Percentiles rank a stretch among this genome's conserved stretches.
phyloP scores from a whole-genome alignment of 371 early-diverging fungal genomes.

The Circinella minor region DNA sequence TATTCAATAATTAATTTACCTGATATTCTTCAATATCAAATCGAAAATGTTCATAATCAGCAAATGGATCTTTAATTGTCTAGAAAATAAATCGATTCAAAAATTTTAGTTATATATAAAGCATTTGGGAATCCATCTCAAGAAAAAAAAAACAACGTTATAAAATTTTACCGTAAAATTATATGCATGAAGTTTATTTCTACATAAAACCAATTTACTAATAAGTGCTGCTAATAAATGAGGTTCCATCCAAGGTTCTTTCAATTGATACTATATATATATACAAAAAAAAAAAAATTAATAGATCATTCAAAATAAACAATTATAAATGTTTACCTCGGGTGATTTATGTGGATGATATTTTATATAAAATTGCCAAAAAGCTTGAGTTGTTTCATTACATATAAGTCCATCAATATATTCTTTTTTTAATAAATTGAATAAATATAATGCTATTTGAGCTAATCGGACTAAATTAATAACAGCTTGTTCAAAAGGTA shows the following conservation, averaged over 20 bases:
- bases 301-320: no score
- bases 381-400: slow-evolving; percentile 58
- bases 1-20: slow-evolving; percentile 23
- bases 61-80: slow-evolving; percentile 69
- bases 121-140: neutral
- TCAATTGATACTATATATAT: slow-evolving; percentile 35
- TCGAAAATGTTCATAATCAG: slow-evolving; percentile 57
- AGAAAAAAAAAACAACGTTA: neutral
- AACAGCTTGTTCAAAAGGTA: slow-evolving; percentile 60
- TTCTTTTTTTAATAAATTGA: slow-evolving; percentile 49
- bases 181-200: slow-evolving; percentile 64
- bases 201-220: slow-evolving; percentile 56
- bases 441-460: slow-evolving; percentile 59
- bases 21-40: slow-evolving; percentile 62
- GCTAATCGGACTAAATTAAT: slow-evolving; percentile 58
- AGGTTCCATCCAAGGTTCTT: slow-evolving; percentile 65
- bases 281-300: no score
- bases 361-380: slow-evolving; percentile 54
- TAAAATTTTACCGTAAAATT: slow-evolving; percentile 53
- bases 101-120: neutral
- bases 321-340: no score
- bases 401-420: slow-evolving; percentile 69
- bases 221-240: slow-evolving; percentile 62
- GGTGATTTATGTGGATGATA: slow-evolving; percentile 53
- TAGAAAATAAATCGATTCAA: neutral